Percentiles rank a stretch among this genome's conserved stretches.
These are phyloP conservation scores for Fusarium subtropicale DNA, from an alignment of 2,329 filamentous ascomycete species.

Conservation along the genomic window DNA sequence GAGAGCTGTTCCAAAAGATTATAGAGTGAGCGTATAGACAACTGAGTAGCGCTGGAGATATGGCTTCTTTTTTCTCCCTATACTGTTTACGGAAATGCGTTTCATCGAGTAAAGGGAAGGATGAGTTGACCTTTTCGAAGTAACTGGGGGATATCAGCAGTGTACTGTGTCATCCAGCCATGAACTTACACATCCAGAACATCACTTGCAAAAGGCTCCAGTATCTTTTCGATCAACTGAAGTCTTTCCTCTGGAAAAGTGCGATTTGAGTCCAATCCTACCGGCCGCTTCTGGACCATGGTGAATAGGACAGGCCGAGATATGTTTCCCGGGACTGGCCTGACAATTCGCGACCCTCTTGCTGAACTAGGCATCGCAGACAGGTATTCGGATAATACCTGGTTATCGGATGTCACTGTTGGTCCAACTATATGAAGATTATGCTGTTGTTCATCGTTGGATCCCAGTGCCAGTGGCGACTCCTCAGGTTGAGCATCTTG, in stretches of 20 bases:
- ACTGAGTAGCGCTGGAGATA: constrained; percentile 67
- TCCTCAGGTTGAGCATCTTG: constrained; percentile 33
- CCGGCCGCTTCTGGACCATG: constrained; percentile 58
- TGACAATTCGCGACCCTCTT: constrained; percentile 48
- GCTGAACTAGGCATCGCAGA: constrained; percentile 49
- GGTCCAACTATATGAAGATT: constrained; percentile 69
- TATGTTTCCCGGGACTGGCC: constrained; percentile 48
- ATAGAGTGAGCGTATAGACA: constrained; percentile 69
- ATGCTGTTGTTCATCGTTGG: constrained; percentile 54
- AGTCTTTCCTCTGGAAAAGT: constrained; percentile 60
- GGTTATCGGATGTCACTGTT: constrained; percentile 68
- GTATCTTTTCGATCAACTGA: constrained; percentile 68
- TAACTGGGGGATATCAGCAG: constrained; percentile 32
- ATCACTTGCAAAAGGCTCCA: constrained; percentile 65
- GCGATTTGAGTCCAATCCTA: constrained; percentile 55
- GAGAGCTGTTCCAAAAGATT: constrained; percentile 67
- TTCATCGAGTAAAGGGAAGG: constrained; percentile 71
- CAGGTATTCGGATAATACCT: constrained; percentile 70
- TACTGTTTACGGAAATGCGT: constrained; percentile 63
- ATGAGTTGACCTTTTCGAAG: constrained; percentile 61
- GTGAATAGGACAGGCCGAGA: constrained; percentile 60
- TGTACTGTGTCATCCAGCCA: not conserved
- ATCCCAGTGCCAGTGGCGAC: constrained; percentile 47
- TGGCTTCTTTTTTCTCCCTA: constrained; percentile 57
- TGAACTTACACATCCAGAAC: constrained; percentile 60